These are phyloP conservation scores for Colletotrichum paranaense DNA, from an alignment of 2,329 filamentous ascomycete species.

Conservation along the genomic window DNA sequence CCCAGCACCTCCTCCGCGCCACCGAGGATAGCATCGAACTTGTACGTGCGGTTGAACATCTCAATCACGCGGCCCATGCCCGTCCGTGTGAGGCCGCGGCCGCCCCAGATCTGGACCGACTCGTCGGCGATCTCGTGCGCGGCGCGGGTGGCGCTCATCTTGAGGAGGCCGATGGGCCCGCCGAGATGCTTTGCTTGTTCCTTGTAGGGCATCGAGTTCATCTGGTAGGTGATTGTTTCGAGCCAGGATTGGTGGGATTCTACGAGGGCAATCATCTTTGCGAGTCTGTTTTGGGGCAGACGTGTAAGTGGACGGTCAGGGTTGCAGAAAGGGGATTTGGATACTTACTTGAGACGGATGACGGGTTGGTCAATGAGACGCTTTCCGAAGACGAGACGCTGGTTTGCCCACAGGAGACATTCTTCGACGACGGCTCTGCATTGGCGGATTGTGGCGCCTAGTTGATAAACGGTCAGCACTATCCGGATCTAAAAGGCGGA, in stretches of 20 bases:
- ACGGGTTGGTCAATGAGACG: slow-evolving; percentile 85
- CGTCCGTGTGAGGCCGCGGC: slow-evolving; percentile 80
- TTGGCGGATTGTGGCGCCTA: slow-evolving; percentile 67
- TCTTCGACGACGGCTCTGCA: slow-evolving; percentile 81
- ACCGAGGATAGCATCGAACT: slow-evolving; percentile 82
- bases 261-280: slow-evolving; percentile 85
- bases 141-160: slow-evolving; percentile 80
- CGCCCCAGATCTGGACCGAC: slow-evolving; percentile 87
- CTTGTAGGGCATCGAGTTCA: slow-evolving; percentile 85
- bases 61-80: slow-evolving; percentile 88
- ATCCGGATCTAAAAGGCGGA: no score
- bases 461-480: no score
- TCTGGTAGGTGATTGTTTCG: slow-evolving; percentile 87
- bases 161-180: slow-evolving; percentile 85
- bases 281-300: slow-evolving; percentile 62
- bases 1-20: slow-evolving; percentile 86
- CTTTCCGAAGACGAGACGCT: slow-evolving; percentile 86
- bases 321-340: slow-evolving; percentile 5
- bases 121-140: slow-evolving; percentile 88
- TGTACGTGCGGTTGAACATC: slow-evolving; percentile 86
- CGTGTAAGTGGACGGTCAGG: background rate
- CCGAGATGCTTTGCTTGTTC: slow-evolving; percentile 80
- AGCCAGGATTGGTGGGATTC: slow-evolving; percentile 90
- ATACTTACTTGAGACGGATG: slow-evolving; percentile 77
- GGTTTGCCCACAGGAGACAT: slow-evolving; percentile 89